Evolutionary conservation across 768 basidiomycete species (phyloP), one percentile per base, ranked within the genome.

Genomic region (Calvatia gigantea): DNA sequence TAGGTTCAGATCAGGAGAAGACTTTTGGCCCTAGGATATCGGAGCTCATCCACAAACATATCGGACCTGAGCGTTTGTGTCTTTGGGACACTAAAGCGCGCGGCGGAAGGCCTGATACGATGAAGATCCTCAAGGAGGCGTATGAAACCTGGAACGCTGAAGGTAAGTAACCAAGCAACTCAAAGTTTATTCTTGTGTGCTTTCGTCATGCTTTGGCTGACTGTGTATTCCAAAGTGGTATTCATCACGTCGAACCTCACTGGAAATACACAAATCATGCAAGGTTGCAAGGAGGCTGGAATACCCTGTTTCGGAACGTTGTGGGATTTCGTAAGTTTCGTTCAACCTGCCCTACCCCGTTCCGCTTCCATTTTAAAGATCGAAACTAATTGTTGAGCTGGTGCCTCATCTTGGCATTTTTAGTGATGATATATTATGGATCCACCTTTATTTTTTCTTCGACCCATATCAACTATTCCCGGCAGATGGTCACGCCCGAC

Each of bases 211-310:
- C n/a, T 55, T 28, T 28, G 35, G 21, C 29, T 54, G 42, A 53
- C 33, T 50, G 23, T 25, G n/a, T 53, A 28, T 55, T 58, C 27
- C 15, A 2, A 31, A 84, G 84, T 91, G 42, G 84, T 91, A 25
- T 89, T 91, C 69, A 87, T 91, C 68, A 91, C 89, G 6, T 90
- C 88, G n/a, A 91, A 91, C 71, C 86, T 79, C 62, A 77, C 83
- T 37, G 89, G 89, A 27, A 91, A 91, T 68, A 74, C 79, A 12
- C 88, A 91, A 63, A 85, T 91, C 58, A 89, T 89, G 80, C 75
- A 86, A 66, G 89, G 87, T 19, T 90, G 84, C 73, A 89, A 85
- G 68, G 77, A 78, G 60, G 80, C 79, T 48, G 82, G 82, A 23
- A 86, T 86, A 61, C 85, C 85, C 38, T 80, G 79, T 41, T 84